Evolutionary conservation across 2,329 filamentous ascomycete species (phyloP).

Genomic region (Pyrenochaeta sp.): DNA sequence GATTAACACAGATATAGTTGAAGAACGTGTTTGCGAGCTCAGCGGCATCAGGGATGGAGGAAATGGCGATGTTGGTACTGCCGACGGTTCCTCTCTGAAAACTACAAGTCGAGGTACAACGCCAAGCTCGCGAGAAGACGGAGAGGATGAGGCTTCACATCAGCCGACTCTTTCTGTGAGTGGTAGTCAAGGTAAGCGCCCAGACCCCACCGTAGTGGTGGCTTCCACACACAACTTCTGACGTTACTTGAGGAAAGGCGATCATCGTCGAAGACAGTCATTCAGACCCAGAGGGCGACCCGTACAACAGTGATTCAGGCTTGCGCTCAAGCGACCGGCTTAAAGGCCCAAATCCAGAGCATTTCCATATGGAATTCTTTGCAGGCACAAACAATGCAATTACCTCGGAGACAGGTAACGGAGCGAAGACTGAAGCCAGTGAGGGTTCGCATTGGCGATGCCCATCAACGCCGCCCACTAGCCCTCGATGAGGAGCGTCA

Average conservation of each 20-base stretch:
- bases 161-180: slow-evolving; percentile 13
- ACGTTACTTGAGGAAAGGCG: slow-evolving; percentile 19
- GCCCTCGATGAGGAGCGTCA: slow-evolving; percentile 11
- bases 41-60: slow-evolving; percentile 7
- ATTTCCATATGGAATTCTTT: slow-evolving; percentile 7
- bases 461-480: slow-evolving; percentile 11
- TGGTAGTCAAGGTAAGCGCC: slow-evolving; percentile 19
- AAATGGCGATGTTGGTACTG: slow-evolving; percentile 9
- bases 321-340: slow-evolving; percentile 6
- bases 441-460: no score
- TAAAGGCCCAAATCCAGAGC: slow-evolving; percentile 12
- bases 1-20: slow-evolving; percentile 14
- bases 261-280: slow-evolving; percentile 19
- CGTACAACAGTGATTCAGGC: slow-evolving; percentile 12
- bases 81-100: slow-evolving; percentile 2
- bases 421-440: slow-evolving; percentile 12
- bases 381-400: not conserved
- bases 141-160: slow-evolving; percentile 13
- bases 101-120: slow-evolving; percentile 3
- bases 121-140: slow-evolving; percentile 7
- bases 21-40: slow-evolving; percentile 14
- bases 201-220: slow-evolving; percentile 3
- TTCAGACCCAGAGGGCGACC: slow-evolving; percentile 5
- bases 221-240: slow-evolving; percentile 15
- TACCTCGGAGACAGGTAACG: not conserved